Evolutionary conservation across 2,329 filamentous ascomycete genomes (phyloP).

Genomic region (Cladorrhinum sp.): DNA sequence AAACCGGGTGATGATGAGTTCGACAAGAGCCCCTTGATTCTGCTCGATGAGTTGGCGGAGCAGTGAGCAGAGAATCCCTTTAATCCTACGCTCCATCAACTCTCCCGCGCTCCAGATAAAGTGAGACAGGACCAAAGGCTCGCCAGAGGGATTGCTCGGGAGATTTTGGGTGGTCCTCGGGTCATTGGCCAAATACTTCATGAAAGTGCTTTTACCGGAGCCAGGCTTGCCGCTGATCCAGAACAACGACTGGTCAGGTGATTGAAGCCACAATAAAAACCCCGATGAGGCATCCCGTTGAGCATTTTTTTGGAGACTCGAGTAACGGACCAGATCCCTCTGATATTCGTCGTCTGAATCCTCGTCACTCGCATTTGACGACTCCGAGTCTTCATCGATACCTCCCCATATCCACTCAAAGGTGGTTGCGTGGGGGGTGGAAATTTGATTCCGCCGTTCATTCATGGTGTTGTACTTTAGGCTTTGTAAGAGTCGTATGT

Average conservation of each 20-base stretch:
- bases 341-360: not conserved
- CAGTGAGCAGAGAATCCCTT: slow-evolving; percentile 1
- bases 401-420: slow-evolving; percentile 15
- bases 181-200: not conserved
- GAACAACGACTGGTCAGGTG: not conserved
- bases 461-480: slow-evolving; percentile 15
- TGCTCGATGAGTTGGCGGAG: not conserved
- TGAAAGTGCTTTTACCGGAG: slow-evolving; percentile 1
- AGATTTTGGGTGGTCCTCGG: not conserved
- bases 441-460: slow-evolving; percentile 13
- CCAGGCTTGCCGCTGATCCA: slow-evolving; percentile 4
- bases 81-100: not conserved
- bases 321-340: too few relatives aligned
- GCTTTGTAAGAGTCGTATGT: not conserved
- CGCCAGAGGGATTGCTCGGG: not conserved
- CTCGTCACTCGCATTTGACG: not conserved
- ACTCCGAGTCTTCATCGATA: not conserved
- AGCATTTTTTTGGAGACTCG: not conserved
- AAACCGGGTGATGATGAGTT: not conserved
- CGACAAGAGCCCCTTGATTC: not conserved
- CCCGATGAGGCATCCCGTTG: not conserved
- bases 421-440: not conserved
- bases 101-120: slow-evolving; percentile 1
- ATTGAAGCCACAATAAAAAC: slow-evolving; percentile 1
- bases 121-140: not conserved